Evolutionary conservation across 176 grass and related monocot species (phyloP).

Genomic region (Carex parvula): DNA sequence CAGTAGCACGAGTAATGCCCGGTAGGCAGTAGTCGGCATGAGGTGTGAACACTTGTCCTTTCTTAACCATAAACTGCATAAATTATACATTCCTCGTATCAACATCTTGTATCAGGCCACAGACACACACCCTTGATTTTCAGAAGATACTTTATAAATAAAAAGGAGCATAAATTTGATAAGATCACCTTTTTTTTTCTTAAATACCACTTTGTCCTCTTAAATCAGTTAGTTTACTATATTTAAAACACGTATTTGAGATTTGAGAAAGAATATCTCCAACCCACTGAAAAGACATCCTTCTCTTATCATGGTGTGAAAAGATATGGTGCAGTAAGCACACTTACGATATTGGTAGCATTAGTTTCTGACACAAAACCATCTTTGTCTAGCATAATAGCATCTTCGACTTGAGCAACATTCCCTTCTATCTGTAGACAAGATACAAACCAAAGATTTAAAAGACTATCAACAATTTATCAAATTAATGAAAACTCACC

Average conservation of each 20-base stretch:
- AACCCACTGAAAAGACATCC: background rate
- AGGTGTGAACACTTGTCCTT: constrained; percentile 79
- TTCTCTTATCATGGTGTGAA: background rate
- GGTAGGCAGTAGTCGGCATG: constrained; percentile 99
- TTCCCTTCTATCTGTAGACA: constrained; percentile 89
- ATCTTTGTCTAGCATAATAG: constrained; percentile 98
- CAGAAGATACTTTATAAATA: background rate
- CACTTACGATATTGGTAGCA: constrained; percentile 91
- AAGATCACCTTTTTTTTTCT: background rate
- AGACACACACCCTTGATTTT: background rate
- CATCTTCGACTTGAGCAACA: constrained; percentile 70
- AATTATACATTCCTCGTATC: background rate
- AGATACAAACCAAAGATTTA: constrained; percentile 26
- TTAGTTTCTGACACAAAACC: constrained; percentile 99
- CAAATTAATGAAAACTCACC: background rate
- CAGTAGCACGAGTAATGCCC: constrained; percentile 87
- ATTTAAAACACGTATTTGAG: background rate
- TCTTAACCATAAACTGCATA: constrained; percentile 98
- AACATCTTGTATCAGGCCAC: background rate
- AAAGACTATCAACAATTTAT: constrained; percentile 1
- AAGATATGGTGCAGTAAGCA: background rate
- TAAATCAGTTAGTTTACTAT: background rate
- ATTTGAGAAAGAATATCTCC: background rate
- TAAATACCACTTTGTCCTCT: background rate
- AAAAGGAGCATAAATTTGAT: background rate